Percentiles rank a stretch among this genome's conserved stretches.
Conservation (phyloP, 2,329 filamentous ascomycete species). For the Cercospora canescens region DNA sequence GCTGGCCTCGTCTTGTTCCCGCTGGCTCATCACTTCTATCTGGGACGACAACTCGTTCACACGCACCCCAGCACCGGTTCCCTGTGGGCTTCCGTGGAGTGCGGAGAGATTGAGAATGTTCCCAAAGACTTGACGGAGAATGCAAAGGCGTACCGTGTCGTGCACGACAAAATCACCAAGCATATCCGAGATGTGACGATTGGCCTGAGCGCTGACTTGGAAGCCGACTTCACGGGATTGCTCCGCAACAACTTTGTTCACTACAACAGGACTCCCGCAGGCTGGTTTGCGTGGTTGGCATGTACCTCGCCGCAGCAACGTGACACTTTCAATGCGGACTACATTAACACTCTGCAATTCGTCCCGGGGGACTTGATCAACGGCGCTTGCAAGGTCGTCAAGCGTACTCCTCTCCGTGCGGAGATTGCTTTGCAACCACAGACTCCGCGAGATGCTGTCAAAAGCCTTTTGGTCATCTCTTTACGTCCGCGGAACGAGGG, state of each 20-base stretch:
- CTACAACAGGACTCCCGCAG: constrained; percentile 21
- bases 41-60: constrained; percentile 23
- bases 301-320: constrained; percentile 9
- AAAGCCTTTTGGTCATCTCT: constrained; percentile 20
- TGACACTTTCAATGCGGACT: constrained; percentile 20
- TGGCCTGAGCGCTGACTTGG: constrained; percentile 13
- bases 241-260: constrained; percentile 22
- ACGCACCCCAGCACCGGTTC: constrained; percentile 20
- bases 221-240: constrained; percentile 21
- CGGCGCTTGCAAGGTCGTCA: constrained; percentile 25
- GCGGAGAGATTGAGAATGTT: constrained; percentile 21
- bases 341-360: constrained; percentile 24
- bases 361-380: constrained; percentile 25
- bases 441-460: constrained; percentile 3
- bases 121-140: constrained; percentile 21
- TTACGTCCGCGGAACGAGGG: constrained; percentile 22
- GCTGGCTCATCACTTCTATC: constrained; percentile 20
- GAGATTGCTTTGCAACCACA: constrained; percentile 19
- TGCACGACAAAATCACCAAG: constrained; percentile 25
- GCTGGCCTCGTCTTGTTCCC: constrained; percentile 22
- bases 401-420: constrained; percentile 15
- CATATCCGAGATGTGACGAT: constrained; percentile 18
- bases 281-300: constrained; percentile 20
- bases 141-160: constrained; percentile 18
- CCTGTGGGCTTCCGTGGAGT: constrained; percentile 22